A percentile compares a stretch with the other conserved stretches of the same genome.
Conservation (phyloP, 106 monocot genomes). For the Apostasia ramifera region DNA sequence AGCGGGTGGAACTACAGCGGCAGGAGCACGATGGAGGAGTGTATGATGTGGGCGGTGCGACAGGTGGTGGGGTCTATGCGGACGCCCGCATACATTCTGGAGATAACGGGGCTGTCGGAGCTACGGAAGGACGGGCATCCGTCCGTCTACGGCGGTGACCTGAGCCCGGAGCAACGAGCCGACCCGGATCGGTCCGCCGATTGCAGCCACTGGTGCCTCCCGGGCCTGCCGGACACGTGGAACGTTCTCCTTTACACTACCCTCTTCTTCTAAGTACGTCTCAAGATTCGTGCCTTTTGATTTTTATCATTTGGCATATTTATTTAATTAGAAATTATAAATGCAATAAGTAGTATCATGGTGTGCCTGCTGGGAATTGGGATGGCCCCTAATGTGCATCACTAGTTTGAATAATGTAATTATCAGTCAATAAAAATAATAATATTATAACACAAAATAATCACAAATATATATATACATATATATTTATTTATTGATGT, state of each 20-base stretch:
- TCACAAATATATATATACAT: too few relatives aligned
- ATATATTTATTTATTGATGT: too few relatives aligned
- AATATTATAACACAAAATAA: too few relatives aligned
- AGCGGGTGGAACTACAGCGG: constrained; percentile 32
- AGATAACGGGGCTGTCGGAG: constrained; percentile 61
- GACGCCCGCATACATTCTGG: constrained; percentile 28
- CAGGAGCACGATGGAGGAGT: constrained; percentile 14
- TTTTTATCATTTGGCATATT: too few relatives aligned
- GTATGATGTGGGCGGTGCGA: constrained; percentile 42
- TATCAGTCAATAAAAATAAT: too few relatives aligned
- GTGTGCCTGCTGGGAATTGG: too few relatives aligned
- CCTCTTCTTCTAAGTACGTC: too few relatives aligned
- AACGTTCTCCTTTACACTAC: constrained; percentile 53
- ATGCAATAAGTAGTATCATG: too few relatives aligned
- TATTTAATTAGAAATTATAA: too few relatives aligned
- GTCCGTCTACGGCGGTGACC: constrained; percentile 64
- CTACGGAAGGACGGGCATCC: constrained; percentile 67
- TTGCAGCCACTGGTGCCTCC: constrained; percentile 79
- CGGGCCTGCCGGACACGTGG: constrained; percentile 67
- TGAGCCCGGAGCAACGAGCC: constrained; percentile 54
- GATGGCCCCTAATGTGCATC: too few relatives aligned
- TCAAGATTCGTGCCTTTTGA: too few relatives aligned
- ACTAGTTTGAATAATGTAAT: too few relatives aligned
- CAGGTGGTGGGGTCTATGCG: constrained; percentile 30
- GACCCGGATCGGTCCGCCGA: constrained; percentile 48